A percentile compares a stretch with the other conserved stretches of the same genome.
Evolutionary conservation across 75 land plant species (phyloP).

Genomic region (Ceratopteris richardii): DNA sequence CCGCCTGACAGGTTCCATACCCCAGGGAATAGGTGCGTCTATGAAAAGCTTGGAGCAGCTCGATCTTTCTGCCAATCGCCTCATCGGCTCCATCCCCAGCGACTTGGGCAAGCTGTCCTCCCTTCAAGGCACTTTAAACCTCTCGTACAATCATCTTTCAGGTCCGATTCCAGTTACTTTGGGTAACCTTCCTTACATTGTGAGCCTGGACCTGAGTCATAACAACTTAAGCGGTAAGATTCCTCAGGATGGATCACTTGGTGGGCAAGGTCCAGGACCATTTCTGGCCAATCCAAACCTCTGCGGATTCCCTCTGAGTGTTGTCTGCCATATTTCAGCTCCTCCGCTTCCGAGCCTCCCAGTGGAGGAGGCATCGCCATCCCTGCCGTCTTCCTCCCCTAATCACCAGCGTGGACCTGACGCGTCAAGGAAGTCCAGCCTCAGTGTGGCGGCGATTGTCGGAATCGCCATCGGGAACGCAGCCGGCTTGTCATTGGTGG

Average conservation of each 20-base stretch:
- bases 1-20: conserved; percentile 49
- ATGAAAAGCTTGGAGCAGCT: conserved; percentile 38
- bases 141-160: conserved; percentile 55
- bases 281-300: conserved; percentile 62
- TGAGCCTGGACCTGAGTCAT: conserved; percentile 47
- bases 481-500: conserved; percentile 10
- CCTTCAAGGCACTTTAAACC: conserved; percentile 42
- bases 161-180: conserved; percentile 35
- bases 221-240: conserved; percentile 61
- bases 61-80: conserved; percentile 53
- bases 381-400: neutral
- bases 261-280: conserved; percentile 61
- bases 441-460: conserved; percentile 2
- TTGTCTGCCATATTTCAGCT: conserved; percentile 29
- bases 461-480: conserved; percentile 9
- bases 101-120: conserved; percentile 18
- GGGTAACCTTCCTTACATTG: conserved; percentile 33
- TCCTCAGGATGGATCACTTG: conserved; percentile 43
- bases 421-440: neutral
- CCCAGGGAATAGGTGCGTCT: conserved; percentile 40
- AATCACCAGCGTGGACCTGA: neutral
- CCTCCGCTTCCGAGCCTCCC: conserved; percentile 6
- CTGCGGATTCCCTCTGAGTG: conserved; percentile 62
- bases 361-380: conserved; percentile 4
- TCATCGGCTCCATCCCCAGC: conserved; percentile 47